phyloP scores from a whole-genome alignment of 2,329 filamentous ascomycete species.

The Clonostachys rhizophaga region DNA sequence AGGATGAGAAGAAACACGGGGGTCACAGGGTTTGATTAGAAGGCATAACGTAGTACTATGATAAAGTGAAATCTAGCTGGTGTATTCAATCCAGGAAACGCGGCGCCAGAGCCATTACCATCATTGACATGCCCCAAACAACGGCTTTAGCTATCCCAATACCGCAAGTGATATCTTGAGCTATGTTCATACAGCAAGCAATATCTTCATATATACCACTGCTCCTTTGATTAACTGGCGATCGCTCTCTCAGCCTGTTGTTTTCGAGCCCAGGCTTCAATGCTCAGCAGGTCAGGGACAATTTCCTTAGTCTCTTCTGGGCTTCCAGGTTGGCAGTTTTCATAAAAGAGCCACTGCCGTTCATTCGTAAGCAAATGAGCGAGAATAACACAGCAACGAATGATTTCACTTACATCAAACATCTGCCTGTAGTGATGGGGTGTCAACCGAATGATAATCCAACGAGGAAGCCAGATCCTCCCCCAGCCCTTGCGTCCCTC shows the following conservation, averaged over 20 bases:
- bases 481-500: background rate
- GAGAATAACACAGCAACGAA: background rate
- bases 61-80: no score
- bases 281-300: background rate
- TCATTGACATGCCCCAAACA: no score
- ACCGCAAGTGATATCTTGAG: no score
- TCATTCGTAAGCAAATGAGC: background rate
- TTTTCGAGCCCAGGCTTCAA: background rate
- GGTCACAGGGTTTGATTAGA: no score
- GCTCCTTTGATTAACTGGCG: no score
- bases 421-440: background rate
- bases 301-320: background rate
- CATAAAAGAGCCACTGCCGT: background rate
- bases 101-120: no score
- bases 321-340: background rate
- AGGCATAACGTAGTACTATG: no score
- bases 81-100: no score
- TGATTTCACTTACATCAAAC: background rate
- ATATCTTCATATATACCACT: no score
- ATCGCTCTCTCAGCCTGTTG: background rate
- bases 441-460: background rate
- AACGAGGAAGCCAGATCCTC: background rate
- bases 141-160: no score
- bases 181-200: no score
- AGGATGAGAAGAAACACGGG: constrained; percentile 8